Percentiles rank a stretch among this genome's conserved stretches.
phyloP scores from a whole-genome alignment of 108 stramenopile species.

The Discostella stelligeroides region DNA sequence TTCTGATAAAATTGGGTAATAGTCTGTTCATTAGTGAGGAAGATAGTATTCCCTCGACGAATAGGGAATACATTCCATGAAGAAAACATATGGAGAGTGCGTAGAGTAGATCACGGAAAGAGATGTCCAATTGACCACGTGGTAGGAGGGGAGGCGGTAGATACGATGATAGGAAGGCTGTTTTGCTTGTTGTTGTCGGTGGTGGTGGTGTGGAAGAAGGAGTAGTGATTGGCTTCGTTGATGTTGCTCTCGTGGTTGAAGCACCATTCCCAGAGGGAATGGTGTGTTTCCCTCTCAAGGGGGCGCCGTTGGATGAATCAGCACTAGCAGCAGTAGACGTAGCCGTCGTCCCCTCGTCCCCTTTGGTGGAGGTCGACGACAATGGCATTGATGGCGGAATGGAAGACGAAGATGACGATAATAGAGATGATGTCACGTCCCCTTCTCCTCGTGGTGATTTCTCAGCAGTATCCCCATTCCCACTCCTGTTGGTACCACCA shows the following conservation, averaged over 20 bases:
- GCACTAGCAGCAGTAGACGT: background rate
- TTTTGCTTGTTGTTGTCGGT: too few relatives aligned
- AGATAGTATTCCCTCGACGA: background rate
- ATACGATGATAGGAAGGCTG: background rate
- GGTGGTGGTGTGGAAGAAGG: too few relatives aligned
- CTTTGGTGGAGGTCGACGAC: background rate
- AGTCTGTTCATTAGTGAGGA: conserved; percentile 1
- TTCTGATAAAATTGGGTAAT: conserved; percentile 16
- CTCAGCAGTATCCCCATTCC: background rate
- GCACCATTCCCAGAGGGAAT: too few relatives aligned
- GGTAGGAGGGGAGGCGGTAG: conserved; percentile 47
- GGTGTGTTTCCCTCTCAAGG: too few relatives aligned
- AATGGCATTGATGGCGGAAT: too few relatives aligned
- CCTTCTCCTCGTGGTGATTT: background rate
- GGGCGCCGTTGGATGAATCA: too few relatives aligned
- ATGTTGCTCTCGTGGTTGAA: too few relatives aligned
- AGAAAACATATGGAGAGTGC: conserved; percentile 50
- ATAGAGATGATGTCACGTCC: too few relatives aligned
- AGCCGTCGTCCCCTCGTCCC: background rate
- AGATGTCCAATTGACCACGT: conserved; percentile 77
- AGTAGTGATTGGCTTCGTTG: too few relatives aligned
- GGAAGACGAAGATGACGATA: too few relatives aligned
- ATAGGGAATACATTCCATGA: conserved; percentile 13
- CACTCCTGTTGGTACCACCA: too few relatives aligned
- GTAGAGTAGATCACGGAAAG: conserved; percentile 54